Evolutionary conservation across 1,284 basidiomycete species (phyloP), one percentile per base, ranked within the genome.

Genomic region (Melampsora occidentalis): DNA sequence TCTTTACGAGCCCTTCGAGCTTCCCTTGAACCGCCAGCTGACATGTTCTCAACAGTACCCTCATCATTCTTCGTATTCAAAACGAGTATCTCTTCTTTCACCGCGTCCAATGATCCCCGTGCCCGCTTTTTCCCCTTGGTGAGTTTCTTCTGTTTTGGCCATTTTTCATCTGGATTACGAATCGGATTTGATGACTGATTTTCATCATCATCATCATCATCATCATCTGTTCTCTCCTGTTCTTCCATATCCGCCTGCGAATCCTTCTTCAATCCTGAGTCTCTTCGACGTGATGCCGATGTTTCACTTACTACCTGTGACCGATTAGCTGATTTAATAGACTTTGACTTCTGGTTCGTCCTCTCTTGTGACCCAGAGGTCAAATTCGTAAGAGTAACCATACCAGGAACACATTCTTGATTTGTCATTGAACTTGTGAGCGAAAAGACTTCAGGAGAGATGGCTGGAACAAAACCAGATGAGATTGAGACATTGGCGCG

Each of bases 1-100:
- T 71, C 69, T 62, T 71, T 71, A 10, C 69, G 31, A 5, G 57
- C 69, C 22, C 69, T 49, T 12, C 69, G 28, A 18, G 57, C 69
- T 42, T 71, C 69, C 20, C 57, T 35, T 1, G 39, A 62, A 5
- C 69, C 69, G 7, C 10, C 35, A 22, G 35, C 69, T 33, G 57
- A 42, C 20, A 48, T 10, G 46, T 59, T 46, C 22, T 22, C 42
- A 67, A 2, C 22, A 31, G 22, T 22, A 12, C 28, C 12, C 25
- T 25, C 31, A 4, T 20, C n/a, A 6, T 16, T 18, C 6, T n/a
- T n/a, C 22, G 12, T 31, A 67, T 22, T 67, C 63, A 49, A 18
- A 25, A 33, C 25, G 16, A 51, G 4, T 18, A 9, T 48, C 35
- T 69, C 67, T 59, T 57, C 49, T 14, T 35, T 31, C 16, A 69